Evolutionary conservation across 2,329 filamentous ascomycete species (phyloP).

Genomic region (Karstenula rhodostoma): DNA sequence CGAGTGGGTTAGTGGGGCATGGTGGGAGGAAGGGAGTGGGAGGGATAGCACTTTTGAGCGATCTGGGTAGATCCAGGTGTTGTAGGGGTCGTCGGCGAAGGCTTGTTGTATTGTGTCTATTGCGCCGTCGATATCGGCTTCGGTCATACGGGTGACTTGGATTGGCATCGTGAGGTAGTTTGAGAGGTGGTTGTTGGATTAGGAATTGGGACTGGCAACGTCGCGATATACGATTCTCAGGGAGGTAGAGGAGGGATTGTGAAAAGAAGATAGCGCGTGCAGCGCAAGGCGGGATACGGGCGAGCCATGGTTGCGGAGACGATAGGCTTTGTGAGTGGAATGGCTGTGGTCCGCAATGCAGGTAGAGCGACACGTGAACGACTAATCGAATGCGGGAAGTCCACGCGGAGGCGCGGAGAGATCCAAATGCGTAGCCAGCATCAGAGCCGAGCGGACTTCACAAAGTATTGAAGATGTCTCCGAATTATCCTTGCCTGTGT

Average conservation of each 20-base stretch:
- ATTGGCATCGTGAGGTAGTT: slow-evolving; percentile 52
- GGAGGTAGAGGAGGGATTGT: neutral
- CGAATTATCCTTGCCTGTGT: too few species aligned
- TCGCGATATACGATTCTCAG: slow-evolving; percentile 6
- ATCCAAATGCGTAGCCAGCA: neutral
- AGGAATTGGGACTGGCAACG: neutral
- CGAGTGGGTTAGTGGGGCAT: slow-evolving; percentile 7
- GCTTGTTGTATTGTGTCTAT: slow-evolving; percentile 72
- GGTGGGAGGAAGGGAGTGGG: slow-evolving; percentile 16
- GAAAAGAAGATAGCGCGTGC: neutral
- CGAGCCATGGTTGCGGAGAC: slow-evolving; percentile 24
- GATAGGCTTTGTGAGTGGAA: slow-evolving; percentile 10
- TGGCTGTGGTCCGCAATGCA: slow-evolving; percentile 1
- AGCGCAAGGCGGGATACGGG: neutral
- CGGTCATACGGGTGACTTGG: slow-evolving; percentile 63
- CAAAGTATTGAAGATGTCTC: too few species aligned
- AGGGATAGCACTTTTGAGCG: slow-evolving; percentile 58
- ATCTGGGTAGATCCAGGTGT: slow-evolving; percentile 70
- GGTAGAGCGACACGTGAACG: slow-evolving; percentile 17
- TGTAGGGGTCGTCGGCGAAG: slow-evolving; percentile 73
- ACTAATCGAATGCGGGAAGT: slow-evolving; percentile 9
- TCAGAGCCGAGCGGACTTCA: too few species aligned
- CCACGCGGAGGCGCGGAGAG: slow-evolving; percentile 13
- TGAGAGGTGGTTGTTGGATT: neutral
- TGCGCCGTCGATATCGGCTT: slow-evolving; percentile 68